Base-by-base conservation (phyloP, 108 stramenopile species). In the Nannochloropsis salina region DNA sequence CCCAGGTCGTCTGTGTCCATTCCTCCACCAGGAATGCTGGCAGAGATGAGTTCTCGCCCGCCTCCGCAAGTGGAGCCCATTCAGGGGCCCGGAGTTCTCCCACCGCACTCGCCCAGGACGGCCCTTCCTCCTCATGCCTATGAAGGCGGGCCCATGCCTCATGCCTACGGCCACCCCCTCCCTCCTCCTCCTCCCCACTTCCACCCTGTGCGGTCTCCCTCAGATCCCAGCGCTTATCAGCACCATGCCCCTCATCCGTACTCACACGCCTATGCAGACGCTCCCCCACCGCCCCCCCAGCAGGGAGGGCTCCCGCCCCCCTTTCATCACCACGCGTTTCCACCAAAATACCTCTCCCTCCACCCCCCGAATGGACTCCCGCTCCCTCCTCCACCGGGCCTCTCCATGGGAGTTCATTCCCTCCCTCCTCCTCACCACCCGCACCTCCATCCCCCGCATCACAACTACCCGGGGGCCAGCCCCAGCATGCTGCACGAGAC, bases 11-110 rank as follows among this genome's bases (percentile, higher is more conserved):
- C 61, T 0, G 3, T 6, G 61, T 15, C 61, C 61, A 8, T 74
- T 74, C 61, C 61, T n/a, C 61, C 61, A 4, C n/a, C 61, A n/a
- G 61, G 61, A 15, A n/a, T 74, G 61, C 61, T 74, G 20, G 61
- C 61, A 6, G 61, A 74, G 6, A 74, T 74, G 61, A 74, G 61
- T n/a, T 74, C 61, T 3, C 61, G n/a, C 61, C 61, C 61, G 61
- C 61, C 61, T n/a, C 61, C 61, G 20, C 61, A 74, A 74, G 61
- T 74, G n/a, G 61, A 74, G 61, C 61, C 61, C 6, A n/a, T 74
- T 31, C 31, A 1, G 31, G 31, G 31, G 31, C 31, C 31, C 31
- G 31, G 31, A 31, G 31, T 31, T 31, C 31, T 31, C 31, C 31
- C 31, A 31, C 31, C 31, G 31, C 31, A 31, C 31, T 31, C 31